Percentiles rank a stretch among this genome's conserved stretches.
phyloP scores from a whole-genome alignment of 768 basidiomycete genomes.

The Tylopilus sp. region DNA sequence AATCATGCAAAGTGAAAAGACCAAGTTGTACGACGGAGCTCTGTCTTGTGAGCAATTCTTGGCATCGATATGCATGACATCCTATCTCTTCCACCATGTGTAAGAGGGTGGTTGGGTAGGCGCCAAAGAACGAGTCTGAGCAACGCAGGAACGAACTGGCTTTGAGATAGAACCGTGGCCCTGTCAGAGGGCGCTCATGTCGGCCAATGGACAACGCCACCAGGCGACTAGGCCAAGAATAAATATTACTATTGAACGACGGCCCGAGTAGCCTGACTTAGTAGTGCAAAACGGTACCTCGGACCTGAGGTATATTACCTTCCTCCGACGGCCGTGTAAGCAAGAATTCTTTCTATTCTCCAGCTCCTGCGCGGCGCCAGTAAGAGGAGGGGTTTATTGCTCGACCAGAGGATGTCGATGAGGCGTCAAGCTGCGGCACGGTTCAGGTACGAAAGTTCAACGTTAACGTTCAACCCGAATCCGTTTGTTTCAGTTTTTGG shows the following conservation, averaged over 20 bases:
- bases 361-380: neutral
- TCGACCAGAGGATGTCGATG: neutral
- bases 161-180: neutral
- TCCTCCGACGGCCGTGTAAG: neutral
- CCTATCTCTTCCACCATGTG: no score
- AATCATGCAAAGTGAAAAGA: no score
- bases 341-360: neutral
- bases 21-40: no score
- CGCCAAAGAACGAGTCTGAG: neutral
- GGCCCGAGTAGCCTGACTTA: neutral
- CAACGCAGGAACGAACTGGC: neutral
- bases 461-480: conserved; percentile 31
- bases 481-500: conserved; percentile 16
- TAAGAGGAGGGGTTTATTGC: neutral
- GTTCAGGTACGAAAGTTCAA: conserved; percentile 20
- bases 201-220: conserved; percentile 6
- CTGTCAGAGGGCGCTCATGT: neutral
- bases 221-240: conserved; percentile 2
- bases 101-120: no score
- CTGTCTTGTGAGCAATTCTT: no score
- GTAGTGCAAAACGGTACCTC: no score
- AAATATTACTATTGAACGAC: neutral
- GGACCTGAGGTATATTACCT: no score
- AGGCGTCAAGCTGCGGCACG: conserved; percentile 14
- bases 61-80: no score